Evolutionary conservation across 768 basidiomycete genomes (phyloP).

Genomic region (Lyophyllum decastes): DNA sequence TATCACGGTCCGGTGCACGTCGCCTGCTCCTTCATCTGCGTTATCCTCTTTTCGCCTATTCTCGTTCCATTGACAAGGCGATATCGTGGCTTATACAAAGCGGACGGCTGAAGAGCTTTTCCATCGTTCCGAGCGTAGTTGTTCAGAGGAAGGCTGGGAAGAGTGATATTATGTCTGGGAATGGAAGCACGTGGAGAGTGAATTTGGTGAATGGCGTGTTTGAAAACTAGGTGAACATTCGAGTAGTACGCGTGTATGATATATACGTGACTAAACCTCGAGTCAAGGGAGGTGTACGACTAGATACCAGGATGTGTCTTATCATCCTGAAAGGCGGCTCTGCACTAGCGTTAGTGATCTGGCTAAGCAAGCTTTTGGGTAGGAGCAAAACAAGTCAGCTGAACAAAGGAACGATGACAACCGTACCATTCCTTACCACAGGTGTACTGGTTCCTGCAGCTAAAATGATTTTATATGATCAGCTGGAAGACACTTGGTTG

Average conservation of each 20-base stretch:
- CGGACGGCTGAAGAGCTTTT: conserved; percentile 57
- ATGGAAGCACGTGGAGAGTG: conserved; percentile 61
- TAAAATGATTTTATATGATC: neutral
- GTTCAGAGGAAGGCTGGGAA: conserved; percentile 59
- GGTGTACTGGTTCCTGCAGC: neutral
- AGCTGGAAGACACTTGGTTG: neutral
- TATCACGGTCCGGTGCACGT: conserved; percentile 60
- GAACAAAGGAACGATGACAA: neutral
- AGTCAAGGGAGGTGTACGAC: too few relatives aligned
- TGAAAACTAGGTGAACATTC: conserved; percentile 6
- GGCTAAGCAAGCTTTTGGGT: conserved; percentile 2
- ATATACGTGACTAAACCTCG: neutral
- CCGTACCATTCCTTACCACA: neutral
- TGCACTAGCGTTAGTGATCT: neutral
- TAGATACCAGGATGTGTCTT: neutral
- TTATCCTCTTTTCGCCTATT: conserved; percentile 72
- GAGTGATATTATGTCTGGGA: conserved; percentile 58
- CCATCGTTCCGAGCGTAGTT: conserved; percentile 66
- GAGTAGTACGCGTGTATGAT: neutral
- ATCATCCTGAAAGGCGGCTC: neutral
- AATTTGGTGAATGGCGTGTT: conserved; percentile 50
- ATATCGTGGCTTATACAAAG: conserved; percentile 65
- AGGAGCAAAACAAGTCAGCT: neutral
- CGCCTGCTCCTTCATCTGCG: conserved; percentile 60
- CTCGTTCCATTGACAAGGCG: conserved; percentile 76